phyloP scores from a whole-genome alignment of 495 filamentous ascomycete genomes.

The Neurospora sp. region DNA sequence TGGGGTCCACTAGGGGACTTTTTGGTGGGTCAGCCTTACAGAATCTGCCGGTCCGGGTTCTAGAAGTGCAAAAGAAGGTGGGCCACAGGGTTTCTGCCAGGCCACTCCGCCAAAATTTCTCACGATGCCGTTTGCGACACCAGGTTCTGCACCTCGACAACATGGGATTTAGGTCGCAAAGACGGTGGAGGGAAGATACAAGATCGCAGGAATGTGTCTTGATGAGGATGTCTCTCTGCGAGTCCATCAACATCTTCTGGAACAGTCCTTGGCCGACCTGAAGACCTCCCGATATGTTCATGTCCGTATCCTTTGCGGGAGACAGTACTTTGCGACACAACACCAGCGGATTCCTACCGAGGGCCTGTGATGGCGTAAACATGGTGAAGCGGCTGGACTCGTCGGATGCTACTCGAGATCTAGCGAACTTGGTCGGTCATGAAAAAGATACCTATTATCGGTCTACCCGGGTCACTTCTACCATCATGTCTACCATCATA shows the following conservation, averaged over 20 bases:
- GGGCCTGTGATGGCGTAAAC: not conserved
- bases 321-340: not conserved
- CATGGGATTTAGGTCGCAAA: not conserved
- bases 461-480: not conserved
- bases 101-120: constrained; percentile 26
- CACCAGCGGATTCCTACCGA: not conserved
- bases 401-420: not conserved
- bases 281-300: not conserved
- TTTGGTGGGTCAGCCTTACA: not conserved
- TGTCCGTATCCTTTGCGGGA: too few relatives aligned
- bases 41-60: not conserved
- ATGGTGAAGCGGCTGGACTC: fast-evolving
- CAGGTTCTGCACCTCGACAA: not conserved
- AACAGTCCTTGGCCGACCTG: not conserved
- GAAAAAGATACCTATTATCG: not conserved
- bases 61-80: constrained; percentile 12
- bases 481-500: not conserved
- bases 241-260: not conserved
- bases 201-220: not conserved
- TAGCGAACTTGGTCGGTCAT: not conserved
- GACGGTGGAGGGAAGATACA: not conserved
- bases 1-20: constrained; percentile 2
- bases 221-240: not conserved
- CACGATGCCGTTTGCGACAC: not conserved
- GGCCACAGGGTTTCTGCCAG: constrained; percentile 20